Conservation (phyloP, 768 basidiomycete species). For the Phaeotremella skinneri region DNA sequence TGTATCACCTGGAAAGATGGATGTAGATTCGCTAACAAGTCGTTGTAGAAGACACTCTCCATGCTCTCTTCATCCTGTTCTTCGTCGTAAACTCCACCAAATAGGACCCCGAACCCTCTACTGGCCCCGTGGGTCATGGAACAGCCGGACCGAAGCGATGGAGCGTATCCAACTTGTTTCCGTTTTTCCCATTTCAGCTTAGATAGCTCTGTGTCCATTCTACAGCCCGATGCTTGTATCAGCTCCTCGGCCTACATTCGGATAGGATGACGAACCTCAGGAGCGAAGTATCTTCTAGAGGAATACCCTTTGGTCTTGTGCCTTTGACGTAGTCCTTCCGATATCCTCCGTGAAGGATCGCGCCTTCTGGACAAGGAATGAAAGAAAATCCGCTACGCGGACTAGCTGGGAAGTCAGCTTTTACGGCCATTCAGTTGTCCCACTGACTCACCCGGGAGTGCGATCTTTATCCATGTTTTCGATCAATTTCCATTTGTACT, state of each 20-base stretch:
- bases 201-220: slow-evolving; percentile 56
- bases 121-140: slow-evolving; percentile 79
- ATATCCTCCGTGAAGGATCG: slow-evolving; percentile 84
- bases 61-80: slow-evolving; percentile 79
- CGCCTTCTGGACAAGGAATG: slow-evolving; percentile 70
- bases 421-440: neutral
- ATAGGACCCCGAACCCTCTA: slow-evolving; percentile 70
- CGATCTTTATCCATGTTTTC: slow-evolving; percentile 69
- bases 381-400: slow-evolving; percentile 71
- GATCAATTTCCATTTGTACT: slow-evolving; percentile 79
- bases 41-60: slow-evolving; percentile 83
- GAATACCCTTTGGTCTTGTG: slow-evolving; percentile 78
- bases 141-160: slow-evolving; percentile 71
- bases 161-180: slow-evolving; percentile 72
- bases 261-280: slow-evolving; percentile 59
- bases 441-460: slow-evolving; percentile 66
- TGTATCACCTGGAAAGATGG: neutral
- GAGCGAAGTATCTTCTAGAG: slow-evolving; percentile 87
- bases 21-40: slow-evolving; percentile 59
- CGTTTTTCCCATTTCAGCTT: slow-evolving; percentile 80
- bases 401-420: slow-evolving; percentile 56
- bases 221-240: no score
- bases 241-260: slow-evolving; percentile 11
- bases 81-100: slow-evolving; percentile 85
- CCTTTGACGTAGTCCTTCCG: slow-evolving; percentile 86